phyloP scores from a whole-genome alignment of 352 stramenopile genomes.

The Globisporangium polare region DNA sequence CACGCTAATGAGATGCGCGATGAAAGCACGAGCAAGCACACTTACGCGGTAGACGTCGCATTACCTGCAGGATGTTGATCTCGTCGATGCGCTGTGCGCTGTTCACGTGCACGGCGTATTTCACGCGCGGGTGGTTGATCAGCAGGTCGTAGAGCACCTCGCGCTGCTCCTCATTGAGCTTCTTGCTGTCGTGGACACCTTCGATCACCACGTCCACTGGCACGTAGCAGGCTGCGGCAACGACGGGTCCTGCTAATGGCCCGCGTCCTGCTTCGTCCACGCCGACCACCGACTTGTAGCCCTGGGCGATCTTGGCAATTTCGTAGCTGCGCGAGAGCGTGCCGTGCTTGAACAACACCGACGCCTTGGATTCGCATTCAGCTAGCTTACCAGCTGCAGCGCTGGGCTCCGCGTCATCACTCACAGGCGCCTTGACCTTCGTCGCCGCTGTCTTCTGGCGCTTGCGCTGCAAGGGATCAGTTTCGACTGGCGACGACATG shows the following conservation, averaged over 20 bases:
- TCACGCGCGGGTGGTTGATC: constrained; percentile 64
- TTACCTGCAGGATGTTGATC: constrained; percentile 97
- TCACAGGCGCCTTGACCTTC: background rate
- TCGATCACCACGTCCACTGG: constrained; percentile 74
- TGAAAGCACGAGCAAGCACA: background rate
- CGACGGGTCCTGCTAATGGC: constrained; percentile 90
- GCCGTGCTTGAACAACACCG: constrained; percentile 35
- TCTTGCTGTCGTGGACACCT: constrained; percentile 95
- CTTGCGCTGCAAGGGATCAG: constrained; percentile 5
- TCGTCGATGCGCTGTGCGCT: constrained; percentile 92
- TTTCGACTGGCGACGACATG: background rate
- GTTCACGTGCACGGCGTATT: constrained; percentile 86
- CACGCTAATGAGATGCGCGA: background rate
- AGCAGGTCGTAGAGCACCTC: constrained; percentile 90
- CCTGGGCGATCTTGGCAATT: constrained; percentile 38
- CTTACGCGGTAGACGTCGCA: background rate
- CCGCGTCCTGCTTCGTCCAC: constrained; percentile 96
- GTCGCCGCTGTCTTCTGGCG: background rate
- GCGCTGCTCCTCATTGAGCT: constrained; percentile 92
- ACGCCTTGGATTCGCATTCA: background rate
- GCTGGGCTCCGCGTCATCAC: background rate
- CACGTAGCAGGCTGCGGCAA: constrained; percentile 71
- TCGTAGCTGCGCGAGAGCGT: constrained; percentile 63
- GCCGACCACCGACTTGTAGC: constrained; percentile 84
- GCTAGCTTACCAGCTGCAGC: background rate